These are phyloP conservation scores for Nicotiana tomentosiformis DNA, from an alignment of 257 asterid species.

Conservation along the genomic window DNA sequence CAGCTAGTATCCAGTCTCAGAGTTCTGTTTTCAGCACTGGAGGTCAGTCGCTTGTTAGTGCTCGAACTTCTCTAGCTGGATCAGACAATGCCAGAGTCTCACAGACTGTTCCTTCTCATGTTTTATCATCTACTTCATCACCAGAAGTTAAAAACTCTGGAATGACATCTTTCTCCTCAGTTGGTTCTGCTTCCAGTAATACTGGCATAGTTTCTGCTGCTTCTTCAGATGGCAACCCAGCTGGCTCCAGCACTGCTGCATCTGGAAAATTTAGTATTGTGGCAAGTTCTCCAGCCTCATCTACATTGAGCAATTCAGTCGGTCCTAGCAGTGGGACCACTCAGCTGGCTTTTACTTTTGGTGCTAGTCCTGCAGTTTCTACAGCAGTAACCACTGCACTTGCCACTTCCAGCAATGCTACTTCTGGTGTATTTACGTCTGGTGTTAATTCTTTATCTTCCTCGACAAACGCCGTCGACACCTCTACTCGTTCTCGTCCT, in stretches of 20 bases:
- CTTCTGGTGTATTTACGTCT: slow-evolving; percentile 31
- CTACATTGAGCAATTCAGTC: neutral
- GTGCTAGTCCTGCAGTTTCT: slow-evolving; percentile 34
- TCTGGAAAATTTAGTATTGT: neutral
- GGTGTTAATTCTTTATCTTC: slow-evolving; percentile 26
- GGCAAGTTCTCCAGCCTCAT: slow-evolving; percentile 7
- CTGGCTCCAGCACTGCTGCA: slow-evolving; percentile 4
- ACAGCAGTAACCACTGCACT: slow-evolving; percentile 29
- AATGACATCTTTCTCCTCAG: neutral
- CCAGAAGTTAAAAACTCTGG: slow-evolving; percentile 21
- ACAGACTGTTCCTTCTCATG: slow-evolving; percentile 24
- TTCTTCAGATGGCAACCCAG: slow-evolving; percentile 7
- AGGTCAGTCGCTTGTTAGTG: slow-evolving; percentile 24
- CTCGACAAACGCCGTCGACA: slow-evolving; percentile 17
- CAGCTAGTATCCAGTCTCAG: slow-evolving; percentile 20
- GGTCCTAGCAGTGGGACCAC: neutral
- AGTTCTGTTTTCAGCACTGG: slow-evolving; percentile 33
- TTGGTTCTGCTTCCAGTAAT: slow-evolving; percentile 6
- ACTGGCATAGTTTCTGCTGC: slow-evolving; percentile 1
- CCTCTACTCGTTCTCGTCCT: slow-evolving; percentile 34
- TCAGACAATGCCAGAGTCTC: slow-evolving; percentile 1
- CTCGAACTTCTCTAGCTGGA: slow-evolving; percentile 18
- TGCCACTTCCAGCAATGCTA: slow-evolving; percentile 22
- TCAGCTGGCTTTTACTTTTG: slow-evolving; percentile 17
- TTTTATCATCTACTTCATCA: slow-evolving; percentile 22